A percentile compares a stretch with the other conserved stretches of the same genome.
Conservation (phyloP, 495 filamentous ascomycete genomes). For the Amphirosellinia nigrospora region DNA sequence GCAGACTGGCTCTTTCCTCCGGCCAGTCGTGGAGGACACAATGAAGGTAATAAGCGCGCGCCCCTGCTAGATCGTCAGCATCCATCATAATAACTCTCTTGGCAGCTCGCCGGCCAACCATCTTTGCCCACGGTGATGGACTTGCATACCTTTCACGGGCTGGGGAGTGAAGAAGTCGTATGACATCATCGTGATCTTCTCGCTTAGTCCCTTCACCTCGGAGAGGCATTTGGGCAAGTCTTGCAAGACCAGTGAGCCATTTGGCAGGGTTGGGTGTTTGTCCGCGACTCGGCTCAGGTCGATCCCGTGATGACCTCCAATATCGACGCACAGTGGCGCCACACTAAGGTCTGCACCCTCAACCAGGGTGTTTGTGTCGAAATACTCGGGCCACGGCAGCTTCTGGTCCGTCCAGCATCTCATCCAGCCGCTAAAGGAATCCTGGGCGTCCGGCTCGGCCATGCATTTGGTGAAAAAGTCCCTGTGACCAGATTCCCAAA, state of each 20-base stretch:
- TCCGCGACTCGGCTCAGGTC: conserved; percentile 29
- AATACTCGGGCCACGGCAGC: conserved; percentile 35
- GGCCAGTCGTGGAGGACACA: conserved; percentile 55
- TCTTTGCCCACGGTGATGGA: background rate
- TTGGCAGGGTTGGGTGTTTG: conserved; percentile 40
- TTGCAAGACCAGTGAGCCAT: conserved; percentile 46
- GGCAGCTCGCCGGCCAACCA: too few species aligned
- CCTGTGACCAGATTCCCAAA: conserved; percentile 23
- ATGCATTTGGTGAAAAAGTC: conserved; percentile 31
- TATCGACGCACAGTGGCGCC: conserved; percentile 43
- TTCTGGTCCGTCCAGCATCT: conserved; percentile 28
- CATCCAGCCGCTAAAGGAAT: conserved; percentile 31
- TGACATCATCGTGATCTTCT: conserved; percentile 35
- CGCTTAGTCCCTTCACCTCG: conserved; percentile 29
- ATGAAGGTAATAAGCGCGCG: conserved; percentile 51
- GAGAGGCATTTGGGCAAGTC: conserved; percentile 38
- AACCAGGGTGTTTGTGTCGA: conserved; percentile 32
- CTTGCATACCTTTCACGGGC: conserved; percentile 38
- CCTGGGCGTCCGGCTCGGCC: conserved; percentile 23
- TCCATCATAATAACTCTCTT: too few species aligned
- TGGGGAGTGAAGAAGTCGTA: conserved; percentile 45
- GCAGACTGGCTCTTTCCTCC: conserved; percentile 32
- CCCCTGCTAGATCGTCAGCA: conserved; percentile 22
- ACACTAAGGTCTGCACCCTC: conserved; percentile 32
- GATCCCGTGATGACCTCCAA: conserved; percentile 49